Evolutionary conservation across 2,329 filamentous ascomycete species (phyloP), one percentile per base, ranked within the genome.

Genomic region (Nothopassalora personata): DNA sequence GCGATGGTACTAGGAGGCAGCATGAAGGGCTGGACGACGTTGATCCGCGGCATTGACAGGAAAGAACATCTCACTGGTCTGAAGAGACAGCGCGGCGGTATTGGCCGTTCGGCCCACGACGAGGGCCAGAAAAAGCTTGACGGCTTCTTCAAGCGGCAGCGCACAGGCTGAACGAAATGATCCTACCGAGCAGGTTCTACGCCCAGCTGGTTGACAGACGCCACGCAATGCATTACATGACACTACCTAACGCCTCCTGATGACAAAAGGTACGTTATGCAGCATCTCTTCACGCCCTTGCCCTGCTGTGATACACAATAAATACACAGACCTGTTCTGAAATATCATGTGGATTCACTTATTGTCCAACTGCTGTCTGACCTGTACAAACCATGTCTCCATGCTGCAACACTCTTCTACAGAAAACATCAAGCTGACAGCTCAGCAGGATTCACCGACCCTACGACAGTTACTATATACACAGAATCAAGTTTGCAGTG

Each of bases 51-150:
- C 5, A 80, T 91, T 63, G 93, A 96, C 70, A 83, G 82, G 61
- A 81, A 83, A 60, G 81, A 84, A 4, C 92, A 97, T 73, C 81
- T 96, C 2, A 75, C 78, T 48, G 85, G 86, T 30, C 77, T 96
- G 59, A 92, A 87, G 72, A 88, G 90, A 73, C 93, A 90, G 8
- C 80, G 87, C 27, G 90, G 90, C 31, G 91, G 91, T 3, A 88
- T 96, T 58, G 91, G 91, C 56, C 94, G 88, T 67, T 81, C 88
- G 43, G 81, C 82, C 57, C 86, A 90, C 70, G 91, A 97, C 71
- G 80, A 83, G 10, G 85, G 81, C 50, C 92, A 96, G 73, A 86
- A 82, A 69, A 90, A 83, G 18, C 82, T 97, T 66, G 85, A 90
- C 49, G 82, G 82, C 0, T 96, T 94, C 76, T 92, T 96, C 73